A percentile compares a stretch with the other conserved stretches of the same genome.
phyloP scores from a whole-genome alignment of 2,329 filamentous ascomycete genomes.

The Microcyclospora tardicrescens region DNA sequence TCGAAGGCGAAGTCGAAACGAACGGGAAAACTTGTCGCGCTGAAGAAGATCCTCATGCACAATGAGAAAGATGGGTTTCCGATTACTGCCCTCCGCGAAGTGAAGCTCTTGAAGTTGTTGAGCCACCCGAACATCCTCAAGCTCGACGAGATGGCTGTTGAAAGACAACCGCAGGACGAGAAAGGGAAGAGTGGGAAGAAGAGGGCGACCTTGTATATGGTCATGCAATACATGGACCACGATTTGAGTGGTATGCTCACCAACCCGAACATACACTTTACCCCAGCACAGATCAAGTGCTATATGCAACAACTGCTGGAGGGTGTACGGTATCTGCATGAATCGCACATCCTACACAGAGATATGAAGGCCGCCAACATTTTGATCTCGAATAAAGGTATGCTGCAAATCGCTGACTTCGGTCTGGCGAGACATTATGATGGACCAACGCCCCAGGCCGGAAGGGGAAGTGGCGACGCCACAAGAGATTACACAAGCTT shows the following conservation, averaged over 20 bases:
- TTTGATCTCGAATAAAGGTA: slow-evolving; percentile 84
- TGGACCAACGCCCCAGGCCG: slow-evolving; percentile 62
- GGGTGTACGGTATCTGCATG: slow-evolving; percentile 80
- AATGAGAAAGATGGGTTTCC: slow-evolving; percentile 99
- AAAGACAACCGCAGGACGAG: slow-evolving; percentile 49
- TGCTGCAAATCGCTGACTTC: slow-evolving; percentile 95
- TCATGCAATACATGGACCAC: slow-evolving; percentile 97
- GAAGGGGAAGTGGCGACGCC: slow-evolving; percentile 70
- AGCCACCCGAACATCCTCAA: slow-evolving; percentile 78
- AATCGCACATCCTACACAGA: slow-evolving; percentile 71
- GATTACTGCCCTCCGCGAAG: slow-evolving; percentile 94
- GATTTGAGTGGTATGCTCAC: slow-evolving; percentile 94
- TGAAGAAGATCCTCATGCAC: slow-evolving; percentile 99
- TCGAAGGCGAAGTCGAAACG: slow-evolving; percentile 73
- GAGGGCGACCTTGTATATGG: slow-evolving; percentile 91
- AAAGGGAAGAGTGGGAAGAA: slow-evolving; percentile 32
- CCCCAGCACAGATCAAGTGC: slow-evolving; percentile 88
- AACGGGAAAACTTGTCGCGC: slow-evolving; percentile 62
- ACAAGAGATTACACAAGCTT: slow-evolving; percentile 87
- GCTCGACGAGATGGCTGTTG: slow-evolving; percentile 92
- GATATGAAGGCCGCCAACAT: slow-evolving; percentile 99
- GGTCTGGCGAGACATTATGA: slow-evolving; percentile 89
- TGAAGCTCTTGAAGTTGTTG: slow-evolving; percentile 93
- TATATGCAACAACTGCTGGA: slow-evolving; percentile 90
- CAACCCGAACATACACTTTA: slow-evolving; percentile 80